Percentiles rank a stretch among this genome's conserved stretches.
Conservation (phyloP, 441 rosid genomes). For the Corymbia calophylla region DNA sequence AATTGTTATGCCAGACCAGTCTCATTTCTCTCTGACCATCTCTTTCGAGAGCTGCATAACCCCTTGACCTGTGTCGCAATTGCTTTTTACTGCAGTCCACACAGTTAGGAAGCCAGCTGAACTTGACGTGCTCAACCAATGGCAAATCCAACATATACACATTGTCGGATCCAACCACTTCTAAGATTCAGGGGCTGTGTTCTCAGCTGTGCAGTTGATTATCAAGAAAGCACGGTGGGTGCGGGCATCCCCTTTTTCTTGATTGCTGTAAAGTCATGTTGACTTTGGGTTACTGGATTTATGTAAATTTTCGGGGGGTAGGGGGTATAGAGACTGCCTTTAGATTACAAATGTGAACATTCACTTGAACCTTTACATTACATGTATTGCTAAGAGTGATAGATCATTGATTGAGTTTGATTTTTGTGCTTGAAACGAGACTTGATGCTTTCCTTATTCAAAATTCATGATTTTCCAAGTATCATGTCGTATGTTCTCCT, state of each 20-base stretch:
- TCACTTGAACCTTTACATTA: not conserved
- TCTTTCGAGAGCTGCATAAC: not conserved
- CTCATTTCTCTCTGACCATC: not conserved
- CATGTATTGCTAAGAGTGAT: not conserved
- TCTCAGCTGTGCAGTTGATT: conserved; percentile 7
- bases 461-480: not conserved
- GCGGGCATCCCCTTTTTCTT: not conserved
- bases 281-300: not conserved
- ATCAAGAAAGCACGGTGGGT: not conserved
- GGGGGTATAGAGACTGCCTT: not conserved
- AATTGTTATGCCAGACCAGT: not conserved
- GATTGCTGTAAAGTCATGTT: not conserved
- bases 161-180: not conserved
- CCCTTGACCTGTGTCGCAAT: not conserved
- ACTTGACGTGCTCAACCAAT: conserved; percentile 2
- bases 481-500: not conserved
- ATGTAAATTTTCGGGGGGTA: not conserved
- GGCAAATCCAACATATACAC: not conserved
- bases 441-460: not conserved
- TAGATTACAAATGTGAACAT: not conserved
- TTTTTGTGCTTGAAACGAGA: not conserved
- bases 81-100: conserved; percentile 33
- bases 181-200: conserved; percentile 8
- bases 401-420: not conserved
- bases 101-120: conserved; percentile 13